Evolutionary conservation across 768 basidiomycete species (phyloP), one percentile per base, ranked within the genome.

Genomic region (Collybia sordida): DNA sequence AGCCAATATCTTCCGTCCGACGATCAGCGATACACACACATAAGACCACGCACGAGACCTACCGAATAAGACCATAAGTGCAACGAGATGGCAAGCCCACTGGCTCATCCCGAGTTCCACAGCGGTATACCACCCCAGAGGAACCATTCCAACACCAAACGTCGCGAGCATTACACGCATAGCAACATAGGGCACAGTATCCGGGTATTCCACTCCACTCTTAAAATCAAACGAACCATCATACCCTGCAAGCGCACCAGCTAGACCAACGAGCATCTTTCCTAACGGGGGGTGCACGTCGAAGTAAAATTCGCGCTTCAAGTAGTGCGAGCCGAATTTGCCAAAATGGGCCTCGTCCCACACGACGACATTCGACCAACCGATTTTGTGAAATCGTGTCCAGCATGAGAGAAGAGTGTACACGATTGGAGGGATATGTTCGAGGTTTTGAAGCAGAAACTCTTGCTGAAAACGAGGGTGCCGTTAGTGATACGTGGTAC

Each of bases 261-360:
- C 93, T 18, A 99, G 78, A 7, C 93, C 97, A 52, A 99, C 96
- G 48, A 99, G 80, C 94, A 99, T 98, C 77, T 99, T 99, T 3
- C 97, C 97, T 36, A 99, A 78, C 0, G 97, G 97, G 4, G 97
- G 97, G 61, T 99, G 97, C 22, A 98, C 97, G 63, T 99, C 97
- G 66, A 98, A 98, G 77, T 98, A 98, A 72, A 98, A 98, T 67
- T 97, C 93, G 62, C 94, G 90, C 70, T 98, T 97, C 70, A 99
- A 85, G 70, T 99, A 98, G 70, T 98, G 88, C 44, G 92, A 92
- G 44, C 93, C 97, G 70, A 99, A 98, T 72, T 99, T 98, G 59
- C 97, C 97, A 69, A 98, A 99, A 70, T 99, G 97, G 34, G 97
- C 96, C 75, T 99, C 97, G 68, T 99, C 97, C 97, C 96, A 98